A percentile compares a stretch with the other conserved stretches of the same genome.
These are phyloP conservation scores for Auxenochlorella pyrenoidosa DNA, from an alignment of 139 green algal genomes.

Conservation along the genomic window DNA sequence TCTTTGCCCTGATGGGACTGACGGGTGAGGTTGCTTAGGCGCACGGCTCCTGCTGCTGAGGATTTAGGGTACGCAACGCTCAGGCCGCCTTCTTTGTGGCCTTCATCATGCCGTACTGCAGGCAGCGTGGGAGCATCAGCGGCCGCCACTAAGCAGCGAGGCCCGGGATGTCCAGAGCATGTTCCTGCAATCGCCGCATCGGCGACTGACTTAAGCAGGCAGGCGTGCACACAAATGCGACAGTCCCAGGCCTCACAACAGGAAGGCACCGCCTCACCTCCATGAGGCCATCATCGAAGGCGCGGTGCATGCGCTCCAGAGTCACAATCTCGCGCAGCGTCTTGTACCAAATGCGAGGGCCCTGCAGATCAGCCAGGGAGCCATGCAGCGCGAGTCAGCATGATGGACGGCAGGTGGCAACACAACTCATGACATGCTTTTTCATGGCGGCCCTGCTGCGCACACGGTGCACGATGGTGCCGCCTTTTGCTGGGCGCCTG, in stretches of 20 bases:
- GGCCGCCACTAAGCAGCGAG: background rate
- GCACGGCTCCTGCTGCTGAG: no score
- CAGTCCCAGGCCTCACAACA: background rate
- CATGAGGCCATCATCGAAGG: conserved; percentile 87
- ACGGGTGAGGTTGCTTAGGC: no score
- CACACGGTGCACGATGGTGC: background rate
- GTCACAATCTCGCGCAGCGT: conserved; percentile 91
- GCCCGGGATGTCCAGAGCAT: no score
- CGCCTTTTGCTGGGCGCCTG: no score
- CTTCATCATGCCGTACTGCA: conserved; percentile 56
- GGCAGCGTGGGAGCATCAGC: background rate
- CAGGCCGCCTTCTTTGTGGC: conserved; percentile 39
- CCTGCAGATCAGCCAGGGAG: background rate
- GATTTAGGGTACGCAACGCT: background rate
- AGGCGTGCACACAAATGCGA: background rate
- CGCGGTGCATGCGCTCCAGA: conserved; percentile 94
- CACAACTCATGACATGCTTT: background rate
- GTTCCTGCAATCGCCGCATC: no score
- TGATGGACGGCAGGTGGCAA: background rate
- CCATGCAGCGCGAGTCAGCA: no score
- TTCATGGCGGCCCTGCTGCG: background rate
- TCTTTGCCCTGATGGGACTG: no score
- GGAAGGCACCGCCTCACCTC: conserved; percentile 11
- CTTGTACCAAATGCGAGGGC: conserved; percentile 74
- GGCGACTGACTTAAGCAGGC: no score